Conservation (phyloP, 2,329 filamentous ascomycete species). For the Clarireedia paspali region DNA sequence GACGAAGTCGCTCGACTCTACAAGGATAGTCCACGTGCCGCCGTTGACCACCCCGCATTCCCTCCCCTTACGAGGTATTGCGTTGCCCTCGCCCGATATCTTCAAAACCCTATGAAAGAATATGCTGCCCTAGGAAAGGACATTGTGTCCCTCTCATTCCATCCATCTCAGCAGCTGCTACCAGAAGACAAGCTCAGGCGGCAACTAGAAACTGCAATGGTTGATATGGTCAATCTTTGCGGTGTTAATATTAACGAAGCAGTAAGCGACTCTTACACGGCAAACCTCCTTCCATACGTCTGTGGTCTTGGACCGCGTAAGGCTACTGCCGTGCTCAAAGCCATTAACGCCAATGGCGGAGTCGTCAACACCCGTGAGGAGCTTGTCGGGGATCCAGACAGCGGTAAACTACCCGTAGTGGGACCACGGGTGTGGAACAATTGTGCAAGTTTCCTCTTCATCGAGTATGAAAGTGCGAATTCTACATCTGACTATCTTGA, state of each 20-base stretch:
- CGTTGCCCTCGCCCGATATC: slow-evolving; percentile 78
- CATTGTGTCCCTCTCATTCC: slow-evolving; percentile 78
- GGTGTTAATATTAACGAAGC: slow-evolving; percentile 95
- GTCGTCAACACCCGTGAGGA: slow-evolving; percentile 78
- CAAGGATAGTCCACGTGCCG: slow-evolving; percentile 77
- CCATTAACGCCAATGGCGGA: slow-evolving; percentile 86
- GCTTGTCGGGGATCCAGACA: slow-evolving; percentile 80
- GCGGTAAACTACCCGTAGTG: slow-evolving; percentile 69
- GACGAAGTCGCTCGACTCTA: slow-evolving; percentile 97
- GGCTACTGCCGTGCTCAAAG: slow-evolving; percentile 75
- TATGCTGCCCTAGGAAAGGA: slow-evolving; percentile 90
- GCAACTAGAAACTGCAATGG: slow-evolving; percentile 89
- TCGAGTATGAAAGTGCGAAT: slow-evolving; percentile 79
- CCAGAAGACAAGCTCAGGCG: slow-evolving; percentile 81
- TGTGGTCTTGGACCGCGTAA: slow-evolving; percentile 90
- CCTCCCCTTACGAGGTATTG: slow-evolving; percentile 79
- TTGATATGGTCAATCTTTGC: slow-evolving; percentile 96
- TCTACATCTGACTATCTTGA: slow-evolving; percentile 84
- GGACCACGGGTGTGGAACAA: slow-evolving; percentile 92
- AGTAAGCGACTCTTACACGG: slow-evolving; percentile 70
- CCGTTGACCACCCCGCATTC: slow-evolving; percentile 72
- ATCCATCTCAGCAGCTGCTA: slow-evolving; percentile 81
- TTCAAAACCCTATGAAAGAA: slow-evolving; percentile 94
- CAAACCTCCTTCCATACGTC: slow-evolving; percentile 83
- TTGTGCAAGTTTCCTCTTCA: slow-evolving; percentile 89